phyloP scores from a whole-genome alignment of 305 asterid species.

The Solanum chacoense region DNA sequence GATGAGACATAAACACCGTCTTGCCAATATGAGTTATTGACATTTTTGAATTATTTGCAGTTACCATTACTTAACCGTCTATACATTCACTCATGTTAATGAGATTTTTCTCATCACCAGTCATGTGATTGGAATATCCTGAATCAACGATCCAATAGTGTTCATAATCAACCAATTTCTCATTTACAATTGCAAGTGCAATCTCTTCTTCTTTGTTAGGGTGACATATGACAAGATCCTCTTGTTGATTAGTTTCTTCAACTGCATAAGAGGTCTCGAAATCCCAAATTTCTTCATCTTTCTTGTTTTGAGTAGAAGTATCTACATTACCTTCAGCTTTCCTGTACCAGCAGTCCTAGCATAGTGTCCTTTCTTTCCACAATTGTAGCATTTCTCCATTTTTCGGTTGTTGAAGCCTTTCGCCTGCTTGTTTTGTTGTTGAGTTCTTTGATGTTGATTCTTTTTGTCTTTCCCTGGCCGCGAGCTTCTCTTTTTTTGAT shows the following conservation, averaged over 20 bases:
- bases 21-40: background rate
- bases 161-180: background rate
- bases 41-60: background rate
- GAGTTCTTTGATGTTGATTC: background rate
- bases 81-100: background rate
- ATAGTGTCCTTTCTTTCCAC: background rate
- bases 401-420: background rate
- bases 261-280: background rate
- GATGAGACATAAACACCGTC: background rate
- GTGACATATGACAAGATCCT: background rate
- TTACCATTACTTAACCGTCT: background rate
- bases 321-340: background rate
- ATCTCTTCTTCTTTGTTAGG: background rate
- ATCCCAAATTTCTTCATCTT: background rate
- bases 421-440: background rate
- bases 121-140: background rate
- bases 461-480: background rate
- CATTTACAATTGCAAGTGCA: background rate
- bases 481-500: too few relatives aligned
- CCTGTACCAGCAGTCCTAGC: background rate
- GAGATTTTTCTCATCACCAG: background rate
- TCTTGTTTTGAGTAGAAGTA: background rate
- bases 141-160: background rate
- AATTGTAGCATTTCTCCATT: background rate
- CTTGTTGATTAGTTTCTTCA: background rate